Percentiles rank a stretch among this genome's conserved stretches.
phyloP scores from a whole-genome alignment of 2,329 filamentous ascomycete genomes.

The Penicillium sumatraense region DNA sequence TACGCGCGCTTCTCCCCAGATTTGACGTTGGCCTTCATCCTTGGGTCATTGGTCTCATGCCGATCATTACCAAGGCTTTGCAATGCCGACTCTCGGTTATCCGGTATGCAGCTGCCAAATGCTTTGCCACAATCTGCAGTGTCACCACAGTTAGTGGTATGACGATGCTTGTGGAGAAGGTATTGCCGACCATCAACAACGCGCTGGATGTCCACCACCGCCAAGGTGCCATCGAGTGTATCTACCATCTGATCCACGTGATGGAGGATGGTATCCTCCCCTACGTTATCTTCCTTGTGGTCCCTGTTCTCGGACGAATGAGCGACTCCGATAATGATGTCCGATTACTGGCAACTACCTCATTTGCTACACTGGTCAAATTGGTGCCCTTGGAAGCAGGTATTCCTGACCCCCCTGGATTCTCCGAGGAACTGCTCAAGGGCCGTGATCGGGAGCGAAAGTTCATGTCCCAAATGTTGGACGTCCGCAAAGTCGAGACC shows the following conservation, averaged over 20 bases:
- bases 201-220: constrained; percentile 84
- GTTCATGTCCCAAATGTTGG: constrained; percentile 94
- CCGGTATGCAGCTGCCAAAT: constrained; percentile 95
- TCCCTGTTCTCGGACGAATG: constrained; percentile 95
- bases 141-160: constrained; percentile 94
- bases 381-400: constrained; percentile 95
- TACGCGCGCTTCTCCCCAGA: constrained; percentile 92
- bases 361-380: constrained; percentile 96
- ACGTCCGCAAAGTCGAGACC: constrained; percentile 93
- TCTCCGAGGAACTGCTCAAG: constrained; percentile 84
- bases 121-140: constrained; percentile 95
- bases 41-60: constrained; percentile 82
- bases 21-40: constrained; percentile 74
- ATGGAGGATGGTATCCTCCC: constrained; percentile 97
- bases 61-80: constrained; percentile 83
- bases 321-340: constrained; percentile 98
- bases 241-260: constrained; percentile 96
- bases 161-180: constrained; percentile 91
- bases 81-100: constrained; percentile 90
- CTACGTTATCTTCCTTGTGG: constrained; percentile 98
- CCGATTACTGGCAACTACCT: constrained; percentile 90
- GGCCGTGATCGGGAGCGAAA: constrained; percentile 93
- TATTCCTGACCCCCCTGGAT: constrained; percentile 92
- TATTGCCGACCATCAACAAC: constrained; percentile 90
- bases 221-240: constrained; percentile 91